phyloP scores from a whole-genome alignment of 768 basidiomycete species.

The Filobasidium floriforme region DNA sequence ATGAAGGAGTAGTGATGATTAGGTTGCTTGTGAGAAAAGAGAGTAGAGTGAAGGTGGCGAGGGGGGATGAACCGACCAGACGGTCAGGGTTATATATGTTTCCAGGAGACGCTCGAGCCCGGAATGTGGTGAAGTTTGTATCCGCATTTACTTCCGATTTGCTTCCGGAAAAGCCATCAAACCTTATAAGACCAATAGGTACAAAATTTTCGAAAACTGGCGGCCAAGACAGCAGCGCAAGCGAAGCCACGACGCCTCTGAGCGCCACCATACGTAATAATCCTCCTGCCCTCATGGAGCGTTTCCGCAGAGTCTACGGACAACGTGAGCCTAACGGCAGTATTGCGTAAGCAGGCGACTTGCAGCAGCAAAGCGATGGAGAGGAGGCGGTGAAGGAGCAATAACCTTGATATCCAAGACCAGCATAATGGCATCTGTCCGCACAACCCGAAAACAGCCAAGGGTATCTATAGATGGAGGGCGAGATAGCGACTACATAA shows the following conservation, averaged over 20 bases:
- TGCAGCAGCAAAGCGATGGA: too few species aligned
- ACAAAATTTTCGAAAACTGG: background rate
- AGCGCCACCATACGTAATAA: too few species aligned
- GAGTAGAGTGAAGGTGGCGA: background rate
- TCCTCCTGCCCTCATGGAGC: too few species aligned
- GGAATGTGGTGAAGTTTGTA: background rate
- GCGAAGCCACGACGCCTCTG: too few species aligned
- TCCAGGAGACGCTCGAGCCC: background rate
- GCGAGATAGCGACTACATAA: too few species aligned
- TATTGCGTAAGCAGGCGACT: too few species aligned
- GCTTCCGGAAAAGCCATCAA: background rate
- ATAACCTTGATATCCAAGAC: background rate
- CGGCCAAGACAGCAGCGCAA: background rate
- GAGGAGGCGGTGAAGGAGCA: background rate
- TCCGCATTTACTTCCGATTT: background rate
- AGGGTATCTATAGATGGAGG: constrained; percentile 5
- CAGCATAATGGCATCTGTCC: background rate
- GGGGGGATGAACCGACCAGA: background rate
- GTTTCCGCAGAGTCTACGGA: too few species aligned
- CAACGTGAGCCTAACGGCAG: too few species aligned
- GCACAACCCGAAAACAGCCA: constrained; percentile 2
- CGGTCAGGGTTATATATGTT: background rate
- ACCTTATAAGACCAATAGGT: background rate
- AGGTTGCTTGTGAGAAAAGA: background rate
- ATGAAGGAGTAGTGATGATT: background rate